Conservation (phyloP, 495 filamentous ascomycete genomes). For the Penicillium simplicissimum region DNA sequence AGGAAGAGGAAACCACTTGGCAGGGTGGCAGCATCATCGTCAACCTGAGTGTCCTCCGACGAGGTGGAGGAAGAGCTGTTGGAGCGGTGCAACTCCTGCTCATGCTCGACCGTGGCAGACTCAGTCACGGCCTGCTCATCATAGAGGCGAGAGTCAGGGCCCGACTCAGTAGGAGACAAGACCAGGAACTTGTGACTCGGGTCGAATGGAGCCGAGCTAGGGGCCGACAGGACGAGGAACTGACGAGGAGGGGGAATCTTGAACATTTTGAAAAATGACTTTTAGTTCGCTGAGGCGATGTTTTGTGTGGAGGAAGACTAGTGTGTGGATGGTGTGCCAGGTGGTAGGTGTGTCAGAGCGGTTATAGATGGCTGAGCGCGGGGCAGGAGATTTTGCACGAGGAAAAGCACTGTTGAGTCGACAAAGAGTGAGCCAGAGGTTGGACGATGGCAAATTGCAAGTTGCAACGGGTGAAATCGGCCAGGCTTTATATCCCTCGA, state of each 20-base stretch:
- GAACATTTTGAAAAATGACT: conserved; percentile 36
- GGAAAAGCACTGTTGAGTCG: background rate
- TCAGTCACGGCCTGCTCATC: conserved; percentile 29
- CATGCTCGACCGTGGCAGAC: conserved; percentile 12
- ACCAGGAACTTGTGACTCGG: conserved; percentile 35
- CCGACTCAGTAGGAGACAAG: conserved; percentile 41
- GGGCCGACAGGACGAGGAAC: conserved; percentile 40
- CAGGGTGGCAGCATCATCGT: conserved; percentile 18
- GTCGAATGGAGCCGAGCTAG: conserved; percentile 21
- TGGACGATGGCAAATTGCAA: background rate
- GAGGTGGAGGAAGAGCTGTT: conserved; percentile 29
- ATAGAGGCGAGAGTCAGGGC: conserved; percentile 30
- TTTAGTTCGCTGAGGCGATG: background rate
- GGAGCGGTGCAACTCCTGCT: conserved; percentile 21
- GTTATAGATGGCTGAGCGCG: conserved; percentile 10
- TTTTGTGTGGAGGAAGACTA: background rate
- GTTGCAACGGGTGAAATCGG: conserved; percentile 23
- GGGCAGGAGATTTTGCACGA: conserved; percentile 1
- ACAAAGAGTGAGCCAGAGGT: background rate
- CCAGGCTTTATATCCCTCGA: conserved; percentile 36
- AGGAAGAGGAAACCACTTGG: conserved; percentile 38
- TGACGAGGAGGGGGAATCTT: conserved; percentile 32
- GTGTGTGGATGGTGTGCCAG: background rate
- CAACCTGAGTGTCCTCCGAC: conserved; percentile 22
- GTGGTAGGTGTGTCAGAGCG: background rate